phyloP scores from a whole-genome alignment of 768 basidiomycete species.

The Leccinum variicolor region DNA sequence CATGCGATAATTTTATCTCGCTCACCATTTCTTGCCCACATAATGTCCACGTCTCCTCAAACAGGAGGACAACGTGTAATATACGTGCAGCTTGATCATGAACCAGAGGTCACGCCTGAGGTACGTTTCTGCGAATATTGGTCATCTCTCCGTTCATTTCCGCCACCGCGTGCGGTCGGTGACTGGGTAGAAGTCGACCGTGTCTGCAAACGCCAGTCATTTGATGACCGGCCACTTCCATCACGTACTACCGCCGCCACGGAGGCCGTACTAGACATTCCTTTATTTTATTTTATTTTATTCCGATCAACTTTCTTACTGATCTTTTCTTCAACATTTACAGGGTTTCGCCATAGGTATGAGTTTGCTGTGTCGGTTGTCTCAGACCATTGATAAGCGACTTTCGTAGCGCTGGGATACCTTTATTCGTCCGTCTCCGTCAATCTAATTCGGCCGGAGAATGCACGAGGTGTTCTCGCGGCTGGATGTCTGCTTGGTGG shows the following conservation, averaged over 20 bases:
- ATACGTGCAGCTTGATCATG: conserved; percentile 71
- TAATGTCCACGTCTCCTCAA: conserved; percentile 80
- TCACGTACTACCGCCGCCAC: conserved; percentile 13
- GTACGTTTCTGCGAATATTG: conserved; percentile 42
- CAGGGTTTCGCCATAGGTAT: conserved; percentile 78
- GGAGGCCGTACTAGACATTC: conserved; percentile 21
- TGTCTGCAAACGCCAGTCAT: conserved; percentile 17
- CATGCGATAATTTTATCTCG: conserved; percentile 86
- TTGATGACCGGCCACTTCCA: conserved; percentile 14
- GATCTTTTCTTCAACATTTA: conserved; percentile 12
- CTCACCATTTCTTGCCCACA: conserved; percentile 83
- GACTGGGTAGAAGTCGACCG: conserved; percentile 16
- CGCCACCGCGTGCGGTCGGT: conserved; percentile 25
- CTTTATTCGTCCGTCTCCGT: conserved; percentile 74
- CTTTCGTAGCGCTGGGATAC: conserved; percentile 64
- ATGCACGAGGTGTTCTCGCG: conserved; percentile 82
- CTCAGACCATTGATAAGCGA: conserved; percentile 19
- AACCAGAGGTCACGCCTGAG: conserved; percentile 82
- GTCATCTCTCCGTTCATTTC: conserved; percentile 28
- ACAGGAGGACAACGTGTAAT: conserved; percentile 62
- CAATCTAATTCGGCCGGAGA: conserved; percentile 65
- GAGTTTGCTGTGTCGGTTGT: conserved; percentile 1
- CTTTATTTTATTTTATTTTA: conserved; percentile 4
- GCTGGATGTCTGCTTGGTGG: conserved; percentile 83
- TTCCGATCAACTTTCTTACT: not conserved